A percentile compares a stretch with the other conserved stretches of the same genome.
Conservation (phyloP, 2,329 filamentous ascomycete genomes). For the Furcasterigmium sp. region DNA sequence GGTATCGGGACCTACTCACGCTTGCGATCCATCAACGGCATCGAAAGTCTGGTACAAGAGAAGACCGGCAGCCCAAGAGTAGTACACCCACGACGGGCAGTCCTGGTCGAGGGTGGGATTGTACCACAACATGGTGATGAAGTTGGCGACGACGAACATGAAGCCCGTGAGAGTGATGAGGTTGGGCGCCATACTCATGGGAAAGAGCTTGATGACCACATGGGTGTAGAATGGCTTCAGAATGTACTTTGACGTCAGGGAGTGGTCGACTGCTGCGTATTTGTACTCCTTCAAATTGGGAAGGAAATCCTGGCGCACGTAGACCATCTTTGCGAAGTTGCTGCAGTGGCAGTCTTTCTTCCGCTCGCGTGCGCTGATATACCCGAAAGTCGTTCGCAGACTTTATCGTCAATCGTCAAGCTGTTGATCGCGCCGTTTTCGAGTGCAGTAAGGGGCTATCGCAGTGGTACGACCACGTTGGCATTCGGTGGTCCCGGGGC, state of each 20-base stretch:
- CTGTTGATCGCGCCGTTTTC: too few species aligned
- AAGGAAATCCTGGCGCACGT: constrained; percentile 88
- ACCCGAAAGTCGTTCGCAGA: too few species aligned
- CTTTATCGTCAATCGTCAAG: too few species aligned
- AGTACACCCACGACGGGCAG: constrained; percentile 93
- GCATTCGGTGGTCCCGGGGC: too few species aligned
- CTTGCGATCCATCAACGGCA: constrained; percentile 90
- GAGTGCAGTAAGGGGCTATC: too few species aligned
- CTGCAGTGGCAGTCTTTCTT: constrained; percentile 1
- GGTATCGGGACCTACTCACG: constrained; percentile 49
- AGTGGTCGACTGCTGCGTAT: constrained; percentile 89
- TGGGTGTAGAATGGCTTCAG: constrained; percentile 97
- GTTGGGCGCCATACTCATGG: constrained; percentile 88
- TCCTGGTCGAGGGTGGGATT: constrained; percentile 90
- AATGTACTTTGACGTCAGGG: constrained; percentile 83
- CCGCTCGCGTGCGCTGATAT: too few species aligned
- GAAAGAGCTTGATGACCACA: constrained; percentile 89
- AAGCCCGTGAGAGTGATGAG: constrained; percentile 89
- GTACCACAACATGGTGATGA: constrained; percentile 92
- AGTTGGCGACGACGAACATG: constrained; percentile 80
- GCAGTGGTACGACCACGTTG: too few species aligned
- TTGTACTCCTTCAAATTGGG: constrained; percentile 90
- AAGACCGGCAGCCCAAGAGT: constrained; percentile 80
- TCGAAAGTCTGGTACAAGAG: constrained; percentile 99
- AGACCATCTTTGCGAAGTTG: constrained; percentile 63